Evolutionary conservation across 2,329 filamentous ascomycete species (phyloP).

Genomic region (Leptosphaerulina australis): DNA sequence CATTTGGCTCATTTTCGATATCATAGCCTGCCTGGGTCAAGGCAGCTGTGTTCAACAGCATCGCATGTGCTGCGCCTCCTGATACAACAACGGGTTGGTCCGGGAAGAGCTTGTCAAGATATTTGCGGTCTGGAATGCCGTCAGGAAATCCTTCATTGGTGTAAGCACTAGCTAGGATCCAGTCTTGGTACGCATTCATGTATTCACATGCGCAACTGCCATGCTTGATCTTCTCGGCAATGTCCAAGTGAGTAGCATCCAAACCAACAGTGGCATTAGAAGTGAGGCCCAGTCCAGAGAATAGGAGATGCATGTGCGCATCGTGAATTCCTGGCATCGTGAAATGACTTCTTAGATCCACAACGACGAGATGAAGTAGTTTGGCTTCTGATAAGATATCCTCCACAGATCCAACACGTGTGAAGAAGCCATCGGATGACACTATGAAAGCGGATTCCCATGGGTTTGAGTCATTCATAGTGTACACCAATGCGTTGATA

Average conservation of each 20-base stretch:
- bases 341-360: slow-evolving; percentile 39
- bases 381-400: slow-evolving; percentile 27
- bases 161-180: slow-evolving; percentile 29
- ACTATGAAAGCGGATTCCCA: slow-evolving; percentile 42
- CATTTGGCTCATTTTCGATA: slow-evolving; percentile 26
- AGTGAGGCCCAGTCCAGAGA: slow-evolving; percentile 34
- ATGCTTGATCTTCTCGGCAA: slow-evolving; percentile 32
- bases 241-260: slow-evolving; percentile 29
- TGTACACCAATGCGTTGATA: slow-evolving; percentile 44
- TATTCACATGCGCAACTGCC: slow-evolving; percentile 38
- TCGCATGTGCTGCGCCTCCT: slow-evolving; percentile 37
- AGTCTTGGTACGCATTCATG: slow-evolving; percentile 31
- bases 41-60: slow-evolving; percentile 23
- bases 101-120: slow-evolving; percentile 33
- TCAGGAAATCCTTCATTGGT: slow-evolving; percentile 24
- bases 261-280: slow-evolving; percentile 36
- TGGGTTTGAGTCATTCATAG: slow-evolving; percentile 25
- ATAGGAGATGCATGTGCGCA: slow-evolving; percentile 44
- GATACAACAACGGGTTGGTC: slow-evolving; percentile 38
- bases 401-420: slow-evolving; percentile 30
- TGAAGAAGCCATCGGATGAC: slow-evolving; percentile 32
- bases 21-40: slow-evolving; percentile 32
- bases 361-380: slow-evolving; percentile 20
- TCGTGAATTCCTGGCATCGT: slow-evolving; percentile 50
- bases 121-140: slow-evolving; percentile 28